A percentile compares a stretch with the other conserved stretches of the same genome.
phyloP scores from a whole-genome alignment of 164 flowering plant genomes.

The Vitis amurensis region DNA sequence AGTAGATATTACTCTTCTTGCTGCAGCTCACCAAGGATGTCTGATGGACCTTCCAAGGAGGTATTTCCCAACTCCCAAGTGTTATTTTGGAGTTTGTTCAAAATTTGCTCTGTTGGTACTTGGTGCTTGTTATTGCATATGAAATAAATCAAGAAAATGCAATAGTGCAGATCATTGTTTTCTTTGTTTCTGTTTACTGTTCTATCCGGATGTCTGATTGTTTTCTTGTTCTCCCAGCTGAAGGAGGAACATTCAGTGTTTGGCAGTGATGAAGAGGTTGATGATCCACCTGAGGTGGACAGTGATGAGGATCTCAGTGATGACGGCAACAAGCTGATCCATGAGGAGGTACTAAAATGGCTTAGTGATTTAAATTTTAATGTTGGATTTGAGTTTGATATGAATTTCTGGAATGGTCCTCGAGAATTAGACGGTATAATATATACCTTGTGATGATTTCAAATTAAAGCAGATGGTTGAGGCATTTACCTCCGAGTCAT shows the following conservation, averaged over 20 bases:
- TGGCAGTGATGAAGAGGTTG: conserved; percentile 94
- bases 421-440: neutral
- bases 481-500: too few species aligned
- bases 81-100: too few species aligned
- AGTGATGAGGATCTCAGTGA: conserved; percentile 91
- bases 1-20: conserved; percentile 79
- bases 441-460: too few species aligned
- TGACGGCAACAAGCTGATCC: conserved; percentile 34
- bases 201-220: neutral
- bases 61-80: conserved; percentile 26
- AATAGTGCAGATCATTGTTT: neutral
- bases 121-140: too few species aligned
- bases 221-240: conserved; percentile 38
- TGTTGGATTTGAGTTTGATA: neutral
- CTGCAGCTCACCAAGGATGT: conserved; percentile 84
- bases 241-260: conserved; percentile 77
- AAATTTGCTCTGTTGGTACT: too few species aligned
- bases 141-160: too few species aligned
- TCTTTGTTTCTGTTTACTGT: neutral
- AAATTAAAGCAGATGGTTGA: too few species aligned
- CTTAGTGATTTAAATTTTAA: neutral
- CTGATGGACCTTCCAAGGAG: conserved; percentile 82
- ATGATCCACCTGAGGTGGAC: conserved; percentile 59
- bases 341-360: conserved; percentile 60
- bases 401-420: neutral